Percentiles rank a stretch among this genome's conserved stretches.
These are phyloP conservation scores for Xylariaceae sp. DNA, from an alignment of 2,329 filamentous ascomycete species.

Conservation along the genomic window DNA sequence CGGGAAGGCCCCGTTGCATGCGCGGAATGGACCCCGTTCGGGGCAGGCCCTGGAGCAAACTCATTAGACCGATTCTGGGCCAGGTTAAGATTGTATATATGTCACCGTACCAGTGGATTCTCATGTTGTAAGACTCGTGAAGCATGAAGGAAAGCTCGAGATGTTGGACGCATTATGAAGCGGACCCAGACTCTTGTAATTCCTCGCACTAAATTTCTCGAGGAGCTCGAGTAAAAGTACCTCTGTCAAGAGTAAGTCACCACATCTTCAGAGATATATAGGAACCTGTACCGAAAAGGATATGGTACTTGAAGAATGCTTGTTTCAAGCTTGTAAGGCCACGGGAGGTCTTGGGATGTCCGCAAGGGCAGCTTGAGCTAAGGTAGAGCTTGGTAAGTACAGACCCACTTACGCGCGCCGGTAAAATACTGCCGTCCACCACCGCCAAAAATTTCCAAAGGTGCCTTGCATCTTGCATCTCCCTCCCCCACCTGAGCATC, in stretches of 20 bases:
- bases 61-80: neutral
- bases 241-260: no score
- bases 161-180: constrained; percentile 30
- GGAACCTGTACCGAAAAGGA: no score
- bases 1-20: constrained; percentile 73
- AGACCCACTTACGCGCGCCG: constrained; percentile 1
- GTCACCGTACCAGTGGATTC: constrained; percentile 65
- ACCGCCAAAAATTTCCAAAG: constrained; percentile 47
- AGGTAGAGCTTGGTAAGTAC: neutral
- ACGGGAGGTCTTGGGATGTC: no score
- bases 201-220: no score
- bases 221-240: no score
- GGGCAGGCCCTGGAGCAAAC: constrained; percentile 65
- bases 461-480: constrained; percentile 6
- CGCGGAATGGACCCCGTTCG: constrained; percentile 66
- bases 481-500: constrained; percentile 1
- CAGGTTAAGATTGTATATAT: neutral
- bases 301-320: no score
- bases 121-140: constrained; percentile 59
- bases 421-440: constrained; percentile 32
- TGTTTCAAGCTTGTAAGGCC: no score
- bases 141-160: constrained; percentile 43
- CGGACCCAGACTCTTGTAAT: no score
- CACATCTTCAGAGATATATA: no score
- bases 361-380: neutral